A percentile compares a stretch with the other conserved stretches of the same genome.
Conservation (phyloP, 2,329 filamentous ascomycete species). For the Pestalotiopsis sp. region DNA sequence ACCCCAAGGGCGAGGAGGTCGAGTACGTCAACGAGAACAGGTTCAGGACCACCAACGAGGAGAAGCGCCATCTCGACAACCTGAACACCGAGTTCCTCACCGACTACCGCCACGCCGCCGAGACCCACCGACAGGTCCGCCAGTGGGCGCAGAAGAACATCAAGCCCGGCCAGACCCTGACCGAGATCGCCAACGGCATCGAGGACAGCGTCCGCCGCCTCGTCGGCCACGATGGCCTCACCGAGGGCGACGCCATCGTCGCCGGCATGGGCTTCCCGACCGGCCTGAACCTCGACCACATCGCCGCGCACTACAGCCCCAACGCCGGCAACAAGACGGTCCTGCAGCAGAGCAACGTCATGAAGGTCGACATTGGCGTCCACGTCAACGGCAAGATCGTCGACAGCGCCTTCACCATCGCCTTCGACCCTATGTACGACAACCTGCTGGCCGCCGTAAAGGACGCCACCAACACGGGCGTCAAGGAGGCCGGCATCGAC, state of each 20-base stretch:
- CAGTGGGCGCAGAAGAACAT: slow-evolving; percentile 81
- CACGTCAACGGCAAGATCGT: slow-evolving; percentile 81
- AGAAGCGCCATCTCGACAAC: slow-evolving; percentile 81
- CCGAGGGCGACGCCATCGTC: slow-evolving; percentile 76
- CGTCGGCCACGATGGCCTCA: slow-evolving; percentile 74
- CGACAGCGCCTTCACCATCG: slow-evolving; percentile 79
- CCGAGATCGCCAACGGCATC: slow-evolving; percentile 84
- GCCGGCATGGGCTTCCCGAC: slow-evolving; percentile 88
- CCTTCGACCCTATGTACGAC: slow-evolving; percentile 76
- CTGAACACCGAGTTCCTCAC: slow-evolving; percentile 78
- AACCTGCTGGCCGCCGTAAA: slow-evolving; percentile 73
- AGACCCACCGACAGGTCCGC: slow-evolving; percentile 85
- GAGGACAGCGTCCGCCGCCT: slow-evolving; percentile 79
- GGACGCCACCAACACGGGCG: slow-evolving; percentile 81
- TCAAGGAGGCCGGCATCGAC: slow-evolving; percentile 90
- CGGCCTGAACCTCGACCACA: slow-evolving; percentile 81
- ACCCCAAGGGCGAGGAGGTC: slow-evolving; percentile 77
- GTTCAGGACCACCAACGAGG: slow-evolving; percentile 80
- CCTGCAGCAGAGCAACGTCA: slow-evolving; percentile 72
- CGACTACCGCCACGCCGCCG: slow-evolving; percentile 84
- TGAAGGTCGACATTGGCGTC: slow-evolving; percentile 83
- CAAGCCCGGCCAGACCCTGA: slow-evolving; percentile 78
- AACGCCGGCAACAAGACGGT: slow-evolving; percentile 84
- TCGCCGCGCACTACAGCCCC: slow-evolving; percentile 84
- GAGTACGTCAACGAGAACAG: slow-evolving; percentile 79